Evolutionary conservation across 768 basidiomycete species (phyloP), one percentile per base, ranked within the genome.

Genomic region (Leccinum uliginosum): DNA sequence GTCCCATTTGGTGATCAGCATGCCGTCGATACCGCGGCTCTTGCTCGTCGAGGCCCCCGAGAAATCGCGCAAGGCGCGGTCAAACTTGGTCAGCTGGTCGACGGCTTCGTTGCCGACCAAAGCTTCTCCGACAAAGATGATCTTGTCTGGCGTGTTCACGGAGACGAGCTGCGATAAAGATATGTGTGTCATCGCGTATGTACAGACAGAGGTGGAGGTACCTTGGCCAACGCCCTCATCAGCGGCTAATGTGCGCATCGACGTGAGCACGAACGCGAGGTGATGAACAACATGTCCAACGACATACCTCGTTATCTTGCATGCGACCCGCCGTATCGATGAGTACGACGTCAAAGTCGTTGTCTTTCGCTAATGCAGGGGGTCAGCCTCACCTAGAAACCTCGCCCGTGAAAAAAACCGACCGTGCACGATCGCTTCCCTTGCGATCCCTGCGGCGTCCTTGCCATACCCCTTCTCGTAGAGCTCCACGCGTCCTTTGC

Each of bases 1-100:
- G 67, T 99, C 97, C 88, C 97, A 98, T 73, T 99, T 99, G 30
- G 97, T 99, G 57, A 99, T 84, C 45, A 99, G 78, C 89, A 97
- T 98, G 24, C 96, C 97, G 69, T 99, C 97, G 59, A 99, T 96
- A 6, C 97, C 97, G 21, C 97, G 84, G 50, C 87, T 87, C 69
- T 85, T 84, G 10, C 83, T 82, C 14, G 67, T 53, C 0, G 85
- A 82, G 6, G 83, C 82, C 17, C 86, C 83, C 6, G 93, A 93
- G 66, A 98, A 98, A 67, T 99, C 94, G 23, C 89, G 85, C 57
- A 99, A 73, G 1, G 95, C 88, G 17, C 94, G 86, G 68, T 99
- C 95, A 69, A 99, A 99, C 73, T 98, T 98, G 53, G 87, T 89
- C 53, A 98, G 75, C 64, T 99, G 97, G 75, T 99, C 97, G 26